Base-by-base conservation (phyloP, 148 eudicot genomes). In the Dianthus caryophyllus region DNA sequence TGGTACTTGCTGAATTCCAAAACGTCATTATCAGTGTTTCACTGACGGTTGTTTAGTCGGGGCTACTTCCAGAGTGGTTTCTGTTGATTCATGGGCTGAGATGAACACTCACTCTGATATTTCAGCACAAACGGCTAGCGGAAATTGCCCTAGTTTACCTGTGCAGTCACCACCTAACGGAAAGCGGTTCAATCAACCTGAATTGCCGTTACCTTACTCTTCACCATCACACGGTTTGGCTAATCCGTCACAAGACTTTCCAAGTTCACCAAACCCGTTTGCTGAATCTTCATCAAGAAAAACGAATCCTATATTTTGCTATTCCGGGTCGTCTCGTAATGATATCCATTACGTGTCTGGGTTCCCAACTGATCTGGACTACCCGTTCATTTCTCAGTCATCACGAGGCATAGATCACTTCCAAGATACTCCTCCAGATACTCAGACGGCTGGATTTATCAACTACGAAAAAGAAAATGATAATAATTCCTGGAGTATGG, bases 401-500 rank as follows among this genome's bases (percentile, higher is more conserved):
- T 59, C 71, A 22, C 66, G 74, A 26, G 78, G 57, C 17, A 75
- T 65, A 29, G 30, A 30, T 24, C 65, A 76, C 56, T 76, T 71
- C 29, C 76, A 71, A 21, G 47, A 30, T 69, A 49, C 69, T 20
- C 22, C 36, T 48, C 54, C 71, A 67, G 81, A 55, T 43, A 66
- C 68, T 26, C 73, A 80, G 24, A 67, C 81, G 54, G 53, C 76
- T 49, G 66, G 66, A 41, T 73, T 81, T 25, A 55, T 67, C 25
- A 61, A 64, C 65, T 80, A 73, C 63, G 76, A 71, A 9, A 73
- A 66, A 63, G 77, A 68, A 62, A 78, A 80, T 73, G 77, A 67
- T 62, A 78, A 81, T 22, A 60, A 59, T 60, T 69, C 80, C 10
- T 88, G 92, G 96, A 70, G 75, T 48, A 61, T 78, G 43, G 83